phyloP scores from a whole-genome alignment of 169 alveolate genomes.

The Plasmodium sp. region DNA sequence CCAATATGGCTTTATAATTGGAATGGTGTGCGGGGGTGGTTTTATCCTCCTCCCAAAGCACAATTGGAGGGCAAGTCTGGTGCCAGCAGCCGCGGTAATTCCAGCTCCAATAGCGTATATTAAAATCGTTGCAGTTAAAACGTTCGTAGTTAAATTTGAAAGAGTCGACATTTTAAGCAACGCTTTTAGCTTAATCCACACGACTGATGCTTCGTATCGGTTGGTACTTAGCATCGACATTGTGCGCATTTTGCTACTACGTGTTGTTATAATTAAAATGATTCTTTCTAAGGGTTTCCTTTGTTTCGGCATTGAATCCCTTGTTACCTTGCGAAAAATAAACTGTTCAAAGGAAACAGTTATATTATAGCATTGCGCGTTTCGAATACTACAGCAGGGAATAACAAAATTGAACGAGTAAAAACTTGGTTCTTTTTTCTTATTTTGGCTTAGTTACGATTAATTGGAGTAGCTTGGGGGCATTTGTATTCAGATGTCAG shows the following conservation, averaged over 20 bases:
- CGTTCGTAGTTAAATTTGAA: slow-evolving; percentile 89
- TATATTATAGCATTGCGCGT: slow-evolving; percentile 56
- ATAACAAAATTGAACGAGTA: slow-evolving; percentile 83
- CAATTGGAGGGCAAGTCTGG: slow-evolving; percentile 96
- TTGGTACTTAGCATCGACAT: background rate
- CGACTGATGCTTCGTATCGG: background rate
- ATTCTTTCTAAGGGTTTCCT: slow-evolving; percentile 4
- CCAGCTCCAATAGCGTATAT: slow-evolving; percentile 95
- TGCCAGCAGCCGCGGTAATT: slow-evolving; percentile 96
- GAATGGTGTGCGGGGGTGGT: slow-evolving; percentile 86
- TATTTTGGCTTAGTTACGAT: slow-evolving; percentile 86
- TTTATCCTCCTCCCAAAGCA: slow-evolving; percentile 79
- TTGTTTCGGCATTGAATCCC: slow-evolving; percentile 23
- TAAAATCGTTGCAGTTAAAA: slow-evolving; percentile 93
- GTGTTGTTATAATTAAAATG: background rate
- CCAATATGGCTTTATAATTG: slow-evolving; percentile 87
- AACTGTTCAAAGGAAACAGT: slow-evolving; percentile 94
- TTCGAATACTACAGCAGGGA: slow-evolving; percentile 84
- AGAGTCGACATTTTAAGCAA: background rate
- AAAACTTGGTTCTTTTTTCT: slow-evolving; percentile 24
- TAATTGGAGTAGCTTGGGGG: slow-evolving; percentile 93
- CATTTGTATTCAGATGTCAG: slow-evolving; percentile 93
- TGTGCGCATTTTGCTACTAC: slow-evolving; percentile 71
- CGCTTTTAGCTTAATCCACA: background rate
- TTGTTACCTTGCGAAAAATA: slow-evolving; percentile 88